Evolutionary conservation across 2,329 filamentous ascomycete genomes (phyloP), one percentile per base, ranked within the genome.

Genomic region (Ophiostoma ips): DNA sequence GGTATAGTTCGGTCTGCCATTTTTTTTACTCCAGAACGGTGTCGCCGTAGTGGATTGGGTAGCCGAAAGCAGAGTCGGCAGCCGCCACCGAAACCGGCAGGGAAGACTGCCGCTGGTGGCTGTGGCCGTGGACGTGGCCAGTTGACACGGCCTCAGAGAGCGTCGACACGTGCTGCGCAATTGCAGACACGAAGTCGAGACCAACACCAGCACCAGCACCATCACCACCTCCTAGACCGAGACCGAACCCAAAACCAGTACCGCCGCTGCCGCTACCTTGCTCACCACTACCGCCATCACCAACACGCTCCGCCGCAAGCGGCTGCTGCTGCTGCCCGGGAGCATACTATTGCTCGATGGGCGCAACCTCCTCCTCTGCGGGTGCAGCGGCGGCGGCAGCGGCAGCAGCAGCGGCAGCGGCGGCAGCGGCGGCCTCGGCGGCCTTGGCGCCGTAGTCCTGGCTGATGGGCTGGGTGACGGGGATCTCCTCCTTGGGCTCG

Each of bases 401-500:
- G 72, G 68, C 63, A 76, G 76, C 57, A 75, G 72, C 71, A 48
- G 68, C 67, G 62, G 78, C 77, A 64, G 77, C 70, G 56, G 75
- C 75, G 56, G 76, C 76, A 75, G 72, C 71, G 48, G 68, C 67
- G 62, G 78, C 77, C 64, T 77, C 70, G 56, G 75, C 75, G 56
- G 76, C 76, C 86, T 98, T 98, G 62, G 90, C 87, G 65, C 92
- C 92, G 75, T 98, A 98, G 77, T 98, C 94, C 76, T 95, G 88
- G 73, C 84, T 90, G 72, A 90, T 84, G 68, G 92, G 92, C 73
- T 95, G 88, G 64, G 95, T 80, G 59, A 96, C 84, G 64, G 84
- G 81, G 70, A 89, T 81, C 82, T 98, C 92, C 76, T 98, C 92
- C 87, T 98, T 98, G 74, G 92, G 94, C 79, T 98, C 92, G 73